phyloP scores from a whole-genome alignment of 306 rosid species.

The Alnus rubra region DNA sequence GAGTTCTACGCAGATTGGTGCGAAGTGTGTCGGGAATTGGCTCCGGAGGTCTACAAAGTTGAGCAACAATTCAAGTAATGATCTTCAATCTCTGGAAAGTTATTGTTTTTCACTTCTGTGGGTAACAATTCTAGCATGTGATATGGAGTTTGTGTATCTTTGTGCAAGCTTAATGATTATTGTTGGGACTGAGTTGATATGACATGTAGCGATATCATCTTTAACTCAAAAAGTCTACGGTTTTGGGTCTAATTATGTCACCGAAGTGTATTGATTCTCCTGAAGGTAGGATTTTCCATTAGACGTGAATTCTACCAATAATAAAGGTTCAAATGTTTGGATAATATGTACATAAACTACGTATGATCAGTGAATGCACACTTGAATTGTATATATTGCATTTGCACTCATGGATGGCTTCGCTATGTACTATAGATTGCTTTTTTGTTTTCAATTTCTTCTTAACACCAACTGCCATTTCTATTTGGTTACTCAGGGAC shows the following conservation, averaged over 20 bases:
- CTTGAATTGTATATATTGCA: neutral
- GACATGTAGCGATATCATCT: too few species aligned
- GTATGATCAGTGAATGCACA: neutral
- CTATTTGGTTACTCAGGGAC: slow-evolving; percentile 41
- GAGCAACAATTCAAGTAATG: slow-evolving; percentile 92
- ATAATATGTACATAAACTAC: neutral
- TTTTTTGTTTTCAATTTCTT: neutral
- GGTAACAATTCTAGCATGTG: neutral
- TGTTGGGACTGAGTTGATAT: neutral
- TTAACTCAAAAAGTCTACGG: too few species aligned
- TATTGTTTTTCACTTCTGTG: neutral
- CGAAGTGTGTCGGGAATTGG: slow-evolving; percentile 94
- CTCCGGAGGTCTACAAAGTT: slow-evolving; percentile 86
- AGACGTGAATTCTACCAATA: neutral
- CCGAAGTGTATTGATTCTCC: neutral
- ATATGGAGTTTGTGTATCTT: neutral
- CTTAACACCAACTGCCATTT: neutral
- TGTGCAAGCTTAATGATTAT: slow-evolving; percentile 2
- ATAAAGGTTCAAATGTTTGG: neutral
- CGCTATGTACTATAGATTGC: neutral
- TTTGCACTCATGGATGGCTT: neutral
- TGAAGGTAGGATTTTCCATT: neutral
- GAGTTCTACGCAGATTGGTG: slow-evolving; percentile 99
- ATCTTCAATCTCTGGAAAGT: slow-evolving; percentile 4
- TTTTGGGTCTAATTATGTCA: neutral